Percentiles rank a stretch among this genome's conserved stretches.
phyloP scores from a whole-genome alignment of 495 filamentous ascomycete genomes.

The Aspergillus bertholletiae region DNA sequence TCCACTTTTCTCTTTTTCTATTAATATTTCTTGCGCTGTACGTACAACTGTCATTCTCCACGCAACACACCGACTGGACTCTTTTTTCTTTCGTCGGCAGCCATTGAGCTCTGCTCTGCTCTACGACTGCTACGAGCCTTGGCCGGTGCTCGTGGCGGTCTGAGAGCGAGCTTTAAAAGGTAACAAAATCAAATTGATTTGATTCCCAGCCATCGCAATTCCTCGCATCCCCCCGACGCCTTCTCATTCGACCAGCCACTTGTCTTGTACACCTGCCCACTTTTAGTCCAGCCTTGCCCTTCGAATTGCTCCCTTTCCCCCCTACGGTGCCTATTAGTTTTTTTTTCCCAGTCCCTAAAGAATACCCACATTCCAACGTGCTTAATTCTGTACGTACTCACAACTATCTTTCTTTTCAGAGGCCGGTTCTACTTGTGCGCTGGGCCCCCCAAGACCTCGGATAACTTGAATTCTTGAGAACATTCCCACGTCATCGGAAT shows the following conservation, averaged over 20 bases:
- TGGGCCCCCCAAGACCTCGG: constrained; percentile 6
- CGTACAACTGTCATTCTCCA: constrained; percentile 2
- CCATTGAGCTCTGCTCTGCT: constrained; percentile 18
- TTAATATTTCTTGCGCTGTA: constrained; percentile 1
- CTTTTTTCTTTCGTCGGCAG: constrained; percentile 1
- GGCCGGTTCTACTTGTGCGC: constrained; percentile 4
- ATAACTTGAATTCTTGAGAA: background rate
- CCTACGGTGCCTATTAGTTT: constrained; percentile 5
- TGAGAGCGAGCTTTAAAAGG: constrained; percentile 10
- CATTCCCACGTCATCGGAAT: background rate
- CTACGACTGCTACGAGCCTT: constrained; percentile 19
- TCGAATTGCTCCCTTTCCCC: constrained; percentile 12
- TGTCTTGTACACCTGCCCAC: constrained; percentile 2
- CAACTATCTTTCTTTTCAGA: constrained; percentile 4
- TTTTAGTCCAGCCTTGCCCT: constrained; percentile 7
- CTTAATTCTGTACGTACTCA: constrained; percentile 10
- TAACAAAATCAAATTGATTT: background rate
- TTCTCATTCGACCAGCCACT: constrained; percentile 28
- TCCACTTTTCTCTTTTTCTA: constrained; percentile 2
- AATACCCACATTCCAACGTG: constrained; percentile 28
- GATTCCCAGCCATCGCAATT: constrained; percentile 25
- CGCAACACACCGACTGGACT: background rate
- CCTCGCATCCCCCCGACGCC: constrained; percentile 8
- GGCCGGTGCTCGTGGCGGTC: constrained; percentile 21
- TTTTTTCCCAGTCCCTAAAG: constrained; percentile 4